A percentile compares a stretch with the other conserved stretches of the same genome.
These are phyloP conservation scores for Globisporangium alternatum DNA, from an alignment of 352 stramenopile species.

Conservation along the genomic window DNA sequence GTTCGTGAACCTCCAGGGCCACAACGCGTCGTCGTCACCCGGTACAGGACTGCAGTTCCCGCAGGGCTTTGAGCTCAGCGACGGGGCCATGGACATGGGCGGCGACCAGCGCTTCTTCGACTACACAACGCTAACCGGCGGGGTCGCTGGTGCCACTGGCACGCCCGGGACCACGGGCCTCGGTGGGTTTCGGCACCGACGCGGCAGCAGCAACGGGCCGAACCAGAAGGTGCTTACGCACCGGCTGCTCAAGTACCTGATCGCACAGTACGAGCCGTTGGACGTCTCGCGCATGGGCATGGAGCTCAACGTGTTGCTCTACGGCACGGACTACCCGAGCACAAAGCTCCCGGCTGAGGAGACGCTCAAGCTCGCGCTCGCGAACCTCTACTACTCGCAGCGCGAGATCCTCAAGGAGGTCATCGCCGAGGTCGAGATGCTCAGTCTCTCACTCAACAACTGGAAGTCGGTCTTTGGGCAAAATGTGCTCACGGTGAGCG, in stretches of 20 bases:
- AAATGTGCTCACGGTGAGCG: constrained; percentile 75
- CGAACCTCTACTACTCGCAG: constrained; percentile 79
- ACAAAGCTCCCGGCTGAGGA: constrained; percentile 61
- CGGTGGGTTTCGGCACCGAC: constrained; percentile 12
- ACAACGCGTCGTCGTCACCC: constrained; percentile 16
- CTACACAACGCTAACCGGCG: constrained; percentile 30
- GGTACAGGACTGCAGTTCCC: constrained; percentile 50
- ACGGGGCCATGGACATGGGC: constrained; percentile 44
- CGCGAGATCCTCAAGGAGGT: constrained; percentile 80
- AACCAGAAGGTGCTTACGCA: constrained; percentile 72
- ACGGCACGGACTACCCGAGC: constrained; percentile 37
- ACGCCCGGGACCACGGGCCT: background rate
- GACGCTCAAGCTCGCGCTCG: constrained; percentile 64
- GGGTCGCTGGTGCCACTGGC: background rate
- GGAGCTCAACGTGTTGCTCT: constrained; percentile 58
- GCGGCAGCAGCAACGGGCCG: constrained; percentile 21
- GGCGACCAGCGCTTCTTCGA: constrained; percentile 55
- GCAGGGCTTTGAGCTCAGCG: constrained; percentile 46
- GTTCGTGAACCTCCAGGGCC: constrained; percentile 48
- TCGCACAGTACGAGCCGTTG: constrained; percentile 72
- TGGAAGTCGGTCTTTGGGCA: constrained; percentile 79
- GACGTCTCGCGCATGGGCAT: constrained; percentile 65
- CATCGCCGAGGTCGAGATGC: constrained; percentile 65
- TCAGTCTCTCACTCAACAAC: constrained; percentile 77
- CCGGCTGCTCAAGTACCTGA: constrained; percentile 69